Evolutionary conservation across 805 yeast species (phyloP).

Genomic region (Teunomyces tritomae): DNA sequence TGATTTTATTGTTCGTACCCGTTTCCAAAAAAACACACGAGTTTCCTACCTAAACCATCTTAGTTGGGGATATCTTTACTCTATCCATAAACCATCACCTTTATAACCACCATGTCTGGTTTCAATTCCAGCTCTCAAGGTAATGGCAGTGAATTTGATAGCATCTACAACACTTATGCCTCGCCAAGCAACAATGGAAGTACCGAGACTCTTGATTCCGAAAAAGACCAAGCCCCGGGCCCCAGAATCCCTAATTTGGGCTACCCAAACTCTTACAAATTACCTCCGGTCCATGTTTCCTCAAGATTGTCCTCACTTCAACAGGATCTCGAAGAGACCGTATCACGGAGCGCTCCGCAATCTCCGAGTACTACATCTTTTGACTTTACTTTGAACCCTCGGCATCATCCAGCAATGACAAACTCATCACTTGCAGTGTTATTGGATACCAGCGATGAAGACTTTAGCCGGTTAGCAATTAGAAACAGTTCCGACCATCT

Average conservation of each 20-base stretch:
- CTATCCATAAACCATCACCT: neutral
- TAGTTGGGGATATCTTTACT: neutral
- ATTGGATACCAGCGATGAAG: conserved; percentile 19
- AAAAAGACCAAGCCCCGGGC: conserved; percentile 14
- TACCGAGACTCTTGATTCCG: conserved; percentile 28
- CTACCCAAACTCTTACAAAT: conserved; percentile 4
- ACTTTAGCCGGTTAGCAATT: neutral
- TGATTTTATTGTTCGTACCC: neutral
- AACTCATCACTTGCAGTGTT: conserved; percentile 37
- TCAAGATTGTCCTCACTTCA: conserved; percentile 22
- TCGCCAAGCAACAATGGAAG: conserved; percentile 12
- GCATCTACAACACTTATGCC: conserved; percentile 20
- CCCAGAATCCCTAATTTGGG: conserved; percentile 2
- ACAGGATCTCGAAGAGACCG: conserved; percentile 9
- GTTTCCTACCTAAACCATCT: neutral
- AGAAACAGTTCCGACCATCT: conserved; percentile 2
- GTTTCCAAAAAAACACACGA: neutral
- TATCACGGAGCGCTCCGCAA: conserved; percentile 23
- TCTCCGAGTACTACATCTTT: conserved; percentile 29
- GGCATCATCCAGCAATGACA: conserved; percentile 24
- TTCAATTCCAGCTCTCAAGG: neutral
- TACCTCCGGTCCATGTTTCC: conserved; percentile 19
- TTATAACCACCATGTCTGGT: neutral
- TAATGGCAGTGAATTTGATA: conserved; percentile 20
- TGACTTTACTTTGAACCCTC: conserved; percentile 24